Base-by-base conservation (phyloP, 2,329 filamentous ascomycete genomes). In the Hirsutella minnesotensis region DNA sequence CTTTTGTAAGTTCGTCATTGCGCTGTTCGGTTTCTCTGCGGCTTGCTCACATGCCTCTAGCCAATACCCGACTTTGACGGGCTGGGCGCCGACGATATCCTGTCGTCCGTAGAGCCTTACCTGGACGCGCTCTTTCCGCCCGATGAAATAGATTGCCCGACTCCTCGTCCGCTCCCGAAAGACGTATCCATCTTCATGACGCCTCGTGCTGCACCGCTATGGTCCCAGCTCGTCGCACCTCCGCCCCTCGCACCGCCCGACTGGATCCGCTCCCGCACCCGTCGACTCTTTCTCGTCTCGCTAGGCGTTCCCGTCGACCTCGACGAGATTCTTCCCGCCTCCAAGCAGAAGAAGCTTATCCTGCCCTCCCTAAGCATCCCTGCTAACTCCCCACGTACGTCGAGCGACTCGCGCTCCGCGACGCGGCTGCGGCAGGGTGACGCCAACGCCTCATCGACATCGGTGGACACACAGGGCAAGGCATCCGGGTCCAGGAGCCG, bases 331-430 rank as follows among this genome's bases (percentile, higher is more conserved):
- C 76, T 98, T 8, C 92, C 92, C 0, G 89, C 90, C 0, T 94
- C 86, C 12, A 96, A 96, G 63, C 92, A 98, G 61, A 96, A 96
- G 73, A 96, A 96, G 60, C 80, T 98, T 16, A 76, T 98, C 4
- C 74, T 98, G 2, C 92, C 92, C 0, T 95, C 89, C 5, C 81
- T 92, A 16, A 94, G 87, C 27, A 78, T 89, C 29, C 72, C 65
- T 40, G 72, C 63, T 47, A 71, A 60, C 41, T 82, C 68, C 21
- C 72, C 68, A 29, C 68, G 75, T 34, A 72, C 67, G 16, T 80
- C 77, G 3, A 67, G 65, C 21, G 75, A 79, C 46, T 70, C 68
- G 5, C 68, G 71, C 19, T 69, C 68, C 12, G 56, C 65, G 2
- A 70, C 68, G 13, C 65, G 65, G 29, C 47, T 71, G 40, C 64